Conservation (phyloP, 1,139 yeast species). For the Kluyveromyces marxianus region DNA sequence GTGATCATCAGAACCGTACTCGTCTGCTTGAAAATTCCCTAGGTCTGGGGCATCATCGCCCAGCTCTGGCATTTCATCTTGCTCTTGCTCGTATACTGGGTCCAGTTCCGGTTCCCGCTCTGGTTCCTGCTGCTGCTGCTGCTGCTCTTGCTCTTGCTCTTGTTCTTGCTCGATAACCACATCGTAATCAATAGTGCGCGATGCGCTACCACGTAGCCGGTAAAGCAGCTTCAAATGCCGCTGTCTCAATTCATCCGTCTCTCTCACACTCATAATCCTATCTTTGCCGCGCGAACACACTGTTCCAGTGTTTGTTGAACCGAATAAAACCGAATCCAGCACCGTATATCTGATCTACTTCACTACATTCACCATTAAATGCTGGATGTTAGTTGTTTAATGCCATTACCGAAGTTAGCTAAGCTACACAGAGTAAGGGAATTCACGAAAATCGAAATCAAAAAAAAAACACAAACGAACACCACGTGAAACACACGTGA, state of each 20-base stretch:
- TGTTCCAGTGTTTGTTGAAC: not conserved
- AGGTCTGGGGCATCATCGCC: not conserved
- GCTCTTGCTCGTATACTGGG: not conserved
- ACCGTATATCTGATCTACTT: too few species aligned
- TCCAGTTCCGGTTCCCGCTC: not conserved
- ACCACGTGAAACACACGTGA: too few species aligned
- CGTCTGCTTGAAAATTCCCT: not conserved
- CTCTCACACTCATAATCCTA: too few species aligned
- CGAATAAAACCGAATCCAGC: too few species aligned
- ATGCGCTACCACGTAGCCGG: conserved; percentile 26
- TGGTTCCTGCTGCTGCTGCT: not conserved
- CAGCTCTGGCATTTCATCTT: too few species aligned
- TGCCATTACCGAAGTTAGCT: too few species aligned
- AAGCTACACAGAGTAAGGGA: too few species aligned
- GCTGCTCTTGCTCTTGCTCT: not conserved
- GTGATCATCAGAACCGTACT: not conserved
- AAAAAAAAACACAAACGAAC: too few species aligned
- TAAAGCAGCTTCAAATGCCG: conserved; percentile 19
- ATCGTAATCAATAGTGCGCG: conserved; percentile 15
- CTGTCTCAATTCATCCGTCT: conserved; percentile 10
- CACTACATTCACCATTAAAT: too few species aligned
- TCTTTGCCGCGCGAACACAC: not conserved
- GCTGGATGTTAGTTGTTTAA: too few species aligned
- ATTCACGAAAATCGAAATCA: too few species aligned
- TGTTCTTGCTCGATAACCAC: conserved; percentile 4